A percentile compares a stretch with the other conserved stretches of the same genome.
Evolutionary conservation across 2,329 filamentous ascomycete genomes (phyloP).

Genomic region (Zasmidium angulare): DNA sequence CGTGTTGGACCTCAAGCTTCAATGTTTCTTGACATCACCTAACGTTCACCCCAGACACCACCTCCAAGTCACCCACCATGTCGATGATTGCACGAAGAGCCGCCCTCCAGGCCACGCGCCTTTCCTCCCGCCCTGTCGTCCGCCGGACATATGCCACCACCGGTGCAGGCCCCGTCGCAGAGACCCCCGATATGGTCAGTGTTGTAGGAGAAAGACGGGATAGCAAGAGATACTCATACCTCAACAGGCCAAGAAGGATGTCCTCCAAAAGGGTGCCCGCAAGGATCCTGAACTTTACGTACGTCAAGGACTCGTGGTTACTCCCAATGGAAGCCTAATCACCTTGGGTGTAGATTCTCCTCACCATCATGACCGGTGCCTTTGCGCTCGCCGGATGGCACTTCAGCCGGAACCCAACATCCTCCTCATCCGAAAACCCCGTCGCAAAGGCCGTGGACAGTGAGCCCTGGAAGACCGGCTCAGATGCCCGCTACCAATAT

Average conservation of each 20-base stretch:
- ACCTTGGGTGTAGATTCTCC: constrained; percentile 66
- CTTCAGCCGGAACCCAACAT: constrained; percentile 83
- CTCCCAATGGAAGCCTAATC: constrained; percentile 10
- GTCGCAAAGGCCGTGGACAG: constrained; percentile 72
- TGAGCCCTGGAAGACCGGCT: constrained; percentile 85
- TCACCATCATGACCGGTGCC: constrained; percentile 85
- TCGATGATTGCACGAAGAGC: constrained; percentile 47
- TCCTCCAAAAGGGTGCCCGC: constrained; percentile 64
- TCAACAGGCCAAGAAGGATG: constrained; percentile 39
- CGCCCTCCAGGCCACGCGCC: constrained; percentile 47
- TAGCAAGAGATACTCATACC: background rate
- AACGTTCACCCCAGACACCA: constrained; percentile 1
- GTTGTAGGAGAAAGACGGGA: background rate
- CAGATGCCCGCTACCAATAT: constrained; percentile 63
- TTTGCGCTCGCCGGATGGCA: constrained; percentile 88
- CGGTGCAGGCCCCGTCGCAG: constrained; percentile 41
- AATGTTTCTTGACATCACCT: constrained; percentile 2
- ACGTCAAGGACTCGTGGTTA: constrained; percentile 34
- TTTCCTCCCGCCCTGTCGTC: constrained; percentile 31
- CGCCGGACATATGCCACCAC: constrained; percentile 40
- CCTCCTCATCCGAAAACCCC: constrained; percentile 74
- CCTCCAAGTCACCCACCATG: constrained; percentile 37
- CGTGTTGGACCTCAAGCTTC: background rate
- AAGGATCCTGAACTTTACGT: constrained; percentile 75
- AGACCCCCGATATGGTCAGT: constrained; percentile 38